A percentile compares a stretch with the other conserved stretches of the same genome.
Conservation (phyloP, 345 rosid genomes). For the Limnanthes douglasii region DNA sequence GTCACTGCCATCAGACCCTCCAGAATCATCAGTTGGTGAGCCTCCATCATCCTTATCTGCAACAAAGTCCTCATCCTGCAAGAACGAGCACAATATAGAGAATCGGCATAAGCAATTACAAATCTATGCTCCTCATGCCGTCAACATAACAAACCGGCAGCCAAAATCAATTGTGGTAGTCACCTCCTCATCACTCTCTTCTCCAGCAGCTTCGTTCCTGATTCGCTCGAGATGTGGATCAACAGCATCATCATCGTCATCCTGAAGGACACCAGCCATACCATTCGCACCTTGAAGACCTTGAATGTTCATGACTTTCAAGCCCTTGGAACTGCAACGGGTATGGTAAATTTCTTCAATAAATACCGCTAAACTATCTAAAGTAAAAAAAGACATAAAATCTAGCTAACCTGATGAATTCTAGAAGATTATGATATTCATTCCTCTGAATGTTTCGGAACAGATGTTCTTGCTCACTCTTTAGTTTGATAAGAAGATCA, state of each 20-base stretch:
- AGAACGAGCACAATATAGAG: background rate
- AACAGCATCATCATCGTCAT: conserved; percentile 55
- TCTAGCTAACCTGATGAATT: conserved; percentile 41
- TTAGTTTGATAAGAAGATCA: conserved; percentile 57
- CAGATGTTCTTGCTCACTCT: conserved; percentile 74
- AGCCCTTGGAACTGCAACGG: conserved; percentile 39
- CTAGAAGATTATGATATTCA: conserved; percentile 57
- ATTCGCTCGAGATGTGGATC: conserved; percentile 74
- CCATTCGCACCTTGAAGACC: conserved; percentile 26
- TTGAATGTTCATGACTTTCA: conserved; percentile 72
- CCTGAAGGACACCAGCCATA: conserved; percentile 42
- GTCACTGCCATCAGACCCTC: conserved; percentile 43
- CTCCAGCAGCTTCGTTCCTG: conserved; percentile 47
- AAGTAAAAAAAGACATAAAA: conserved; percentile 1
- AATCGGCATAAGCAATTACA: background rate
- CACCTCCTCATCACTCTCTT: conserved; percentile 75
- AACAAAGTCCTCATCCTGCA: conserved; percentile 70
- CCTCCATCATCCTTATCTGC: conserved; percentile 61
- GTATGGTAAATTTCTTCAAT: background rate
- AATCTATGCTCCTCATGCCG: background rate
- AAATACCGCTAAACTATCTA: background rate
- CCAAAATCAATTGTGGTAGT: background rate
- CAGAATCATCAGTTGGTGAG: conserved; percentile 77
- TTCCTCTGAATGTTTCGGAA: conserved; percentile 74
- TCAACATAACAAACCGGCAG: background rate